Conservation (phyloP, 176 grass and related monocot species). For the Hordeum marinum region DNA sequence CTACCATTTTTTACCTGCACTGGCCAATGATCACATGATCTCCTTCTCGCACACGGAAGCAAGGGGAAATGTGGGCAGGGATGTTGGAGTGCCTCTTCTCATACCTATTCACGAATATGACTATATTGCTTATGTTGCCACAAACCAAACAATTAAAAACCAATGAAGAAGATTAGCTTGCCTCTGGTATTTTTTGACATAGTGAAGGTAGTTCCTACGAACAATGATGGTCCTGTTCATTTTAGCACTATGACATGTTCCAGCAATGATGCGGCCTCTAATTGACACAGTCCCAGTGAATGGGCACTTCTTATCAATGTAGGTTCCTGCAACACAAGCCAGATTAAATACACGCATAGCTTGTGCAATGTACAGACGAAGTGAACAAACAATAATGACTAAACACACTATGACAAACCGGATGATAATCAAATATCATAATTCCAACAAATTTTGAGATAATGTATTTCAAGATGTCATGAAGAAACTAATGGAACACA, state of each 20-base stretch:
- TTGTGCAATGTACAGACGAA: not conserved
- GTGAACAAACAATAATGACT: not conserved
- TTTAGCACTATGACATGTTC: conserved; percentile 19
- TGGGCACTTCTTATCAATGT: conserved; percentile 28
- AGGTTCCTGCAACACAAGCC: conserved; percentile 5
- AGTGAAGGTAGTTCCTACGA: conserved; percentile 27
- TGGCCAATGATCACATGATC: conserved; percentile 16
- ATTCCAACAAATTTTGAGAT: not conserved
- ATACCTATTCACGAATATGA: not conserved
- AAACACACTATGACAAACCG: not conserved
- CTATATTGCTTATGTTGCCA: not conserved
- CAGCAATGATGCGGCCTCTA: conserved; percentile 9
- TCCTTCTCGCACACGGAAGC: conserved; percentile 17
- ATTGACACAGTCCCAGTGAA: conserved; percentile 6
- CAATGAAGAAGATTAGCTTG: not conserved
- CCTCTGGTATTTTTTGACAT: conserved; percentile 22
- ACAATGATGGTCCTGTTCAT: conserved; percentile 24
- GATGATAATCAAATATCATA: not conserved
- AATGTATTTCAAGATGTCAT: not conserved
- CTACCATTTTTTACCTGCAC: not conserved
- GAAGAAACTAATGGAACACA: not conserved
- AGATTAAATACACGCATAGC: not conserved
- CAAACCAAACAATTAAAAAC: not conserved
- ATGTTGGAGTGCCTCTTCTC: conserved; percentile 31
- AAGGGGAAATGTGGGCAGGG: conserved; percentile 22